Base-by-base conservation (phyloP, 805 yeast species). In the Teunomyces gatunensis region DNA sequence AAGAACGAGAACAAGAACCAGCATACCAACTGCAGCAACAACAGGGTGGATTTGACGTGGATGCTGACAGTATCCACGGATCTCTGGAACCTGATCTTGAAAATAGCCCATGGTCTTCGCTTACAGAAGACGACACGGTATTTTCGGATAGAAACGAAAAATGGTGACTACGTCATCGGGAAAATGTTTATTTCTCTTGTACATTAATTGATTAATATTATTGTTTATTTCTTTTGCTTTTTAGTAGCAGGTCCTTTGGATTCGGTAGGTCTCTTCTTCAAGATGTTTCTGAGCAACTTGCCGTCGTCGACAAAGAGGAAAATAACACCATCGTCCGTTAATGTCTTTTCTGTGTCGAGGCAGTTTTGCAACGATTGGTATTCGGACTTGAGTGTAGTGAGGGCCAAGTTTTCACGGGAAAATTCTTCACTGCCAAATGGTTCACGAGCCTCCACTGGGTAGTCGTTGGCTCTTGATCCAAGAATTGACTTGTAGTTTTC, bases 381-480 rank as follows among this genome's bases (percentile, higher is more conserved):
- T 59, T 87, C 95, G 23, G 83, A 75, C 44, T 68, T 70, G 27
- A 85, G 58, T 0, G 85, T 85, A 30, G 78, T 68, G 20, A 70
- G 60, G 1, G 89, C 84, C 80, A 84, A 72, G 28, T 65, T 64
- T 17, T 58, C 51, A 48, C 72, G 57, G n/a, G 54, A 48, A 12
- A 47, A 34, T 17, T 44, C 49, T 3, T 33, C 13, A 29, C 40
- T 44, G 4, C 36, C 44, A 23, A 50, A 44, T 63, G 50, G 58
- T 44, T 42, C 68, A 54, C 46, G 61, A 41, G 62, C 64, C 36
- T 50, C 50, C 13, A 54, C 51, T 2, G 87, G 84, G 51, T 86
- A 87, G 44, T 80, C 74, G 7, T 49, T 50, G 15, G 80, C 47
- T 52, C 82, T 63, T 3, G 34, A 30, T 2, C 60, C 49, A 5